Evolutionary conservation across 768 basidiomycete species (phyloP).

Genomic region (Tulasnella sp.): DNA sequence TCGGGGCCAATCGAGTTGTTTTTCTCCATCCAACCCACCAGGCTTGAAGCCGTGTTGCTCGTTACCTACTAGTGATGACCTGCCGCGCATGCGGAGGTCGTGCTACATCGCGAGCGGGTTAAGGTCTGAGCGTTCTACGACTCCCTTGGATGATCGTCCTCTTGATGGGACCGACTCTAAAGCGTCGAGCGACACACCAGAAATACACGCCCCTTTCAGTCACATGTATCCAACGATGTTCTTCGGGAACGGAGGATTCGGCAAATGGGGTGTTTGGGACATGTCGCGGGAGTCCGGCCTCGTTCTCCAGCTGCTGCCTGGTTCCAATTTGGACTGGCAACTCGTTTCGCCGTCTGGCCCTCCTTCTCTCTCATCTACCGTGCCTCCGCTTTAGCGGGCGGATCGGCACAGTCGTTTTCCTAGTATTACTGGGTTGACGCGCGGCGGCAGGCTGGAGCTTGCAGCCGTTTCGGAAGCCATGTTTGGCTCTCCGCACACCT

Average conservation of each 20-base stretch:
- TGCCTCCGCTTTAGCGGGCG: conserved; percentile 3
- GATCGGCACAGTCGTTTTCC: neutral
- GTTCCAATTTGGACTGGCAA: neutral
- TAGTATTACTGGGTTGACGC: neutral
- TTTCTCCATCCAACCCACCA: conserved; percentile 2
- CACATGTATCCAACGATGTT: neutral
- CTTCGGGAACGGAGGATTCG: neutral
- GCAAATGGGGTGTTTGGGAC: neutral
- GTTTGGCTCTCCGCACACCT: neutral
- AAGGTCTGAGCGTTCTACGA: conserved; percentile 14
- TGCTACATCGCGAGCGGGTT: neutral
- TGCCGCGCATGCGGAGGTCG: neutral
- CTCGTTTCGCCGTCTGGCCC: neutral
- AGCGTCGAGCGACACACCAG: conserved; percentile 20
- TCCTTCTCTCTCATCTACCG: neutral
- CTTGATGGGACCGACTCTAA: conserved; percentile 19
- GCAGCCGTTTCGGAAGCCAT: neutral
- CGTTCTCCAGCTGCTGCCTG: neutral
- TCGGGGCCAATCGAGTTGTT: neutral
- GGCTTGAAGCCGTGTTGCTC: conserved; percentile 3
- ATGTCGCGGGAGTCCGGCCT: conserved; percentile 18
- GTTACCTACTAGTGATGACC: neutral
- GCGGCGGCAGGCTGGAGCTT: neutral
- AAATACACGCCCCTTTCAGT: conserved; percentile 13
- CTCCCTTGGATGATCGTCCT: conserved; percentile 12